Percentiles rank a stretch among this genome's conserved stretches.
These are phyloP conservation scores for Isatis lusitanica DNA, from an alignment of 441 rosid genomes.

Conservation along the genomic window DNA sequence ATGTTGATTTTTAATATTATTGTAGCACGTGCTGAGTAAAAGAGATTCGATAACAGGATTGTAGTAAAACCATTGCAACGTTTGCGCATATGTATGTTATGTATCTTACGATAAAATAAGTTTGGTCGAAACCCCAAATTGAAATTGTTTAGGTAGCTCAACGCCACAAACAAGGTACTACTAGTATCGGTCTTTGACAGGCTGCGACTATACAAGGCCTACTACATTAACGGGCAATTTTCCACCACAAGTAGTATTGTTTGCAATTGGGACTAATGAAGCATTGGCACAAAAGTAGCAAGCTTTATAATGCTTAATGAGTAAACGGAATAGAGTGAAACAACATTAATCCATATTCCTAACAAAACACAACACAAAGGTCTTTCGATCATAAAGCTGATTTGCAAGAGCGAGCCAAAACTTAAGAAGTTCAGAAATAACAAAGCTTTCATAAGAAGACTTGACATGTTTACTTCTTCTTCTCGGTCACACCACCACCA, in stretches of 20 bases:
- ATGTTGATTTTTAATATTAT: not conserved
- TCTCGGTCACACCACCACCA: constrained; percentile 46
- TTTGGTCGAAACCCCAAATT: not conserved
- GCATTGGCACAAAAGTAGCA: not conserved
- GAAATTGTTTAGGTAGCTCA: no score
- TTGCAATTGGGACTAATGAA: not conserved
- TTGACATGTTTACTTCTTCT: constrained; percentile 39
- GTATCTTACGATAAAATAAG: not conserved
- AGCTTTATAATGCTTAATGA: not conserved
- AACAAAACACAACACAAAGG: constrained; percentile 8
- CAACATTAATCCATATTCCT: constrained; percentile 15
- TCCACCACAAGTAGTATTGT: no score
- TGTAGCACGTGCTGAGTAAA: not conserved
- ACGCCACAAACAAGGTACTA: no score
- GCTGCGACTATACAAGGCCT: no score
- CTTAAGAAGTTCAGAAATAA: constrained; percentile 3
- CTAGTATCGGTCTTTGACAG: no score
- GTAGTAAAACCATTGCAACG: not conserved
- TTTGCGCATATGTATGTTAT: not conserved
- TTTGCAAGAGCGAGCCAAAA: constrained; percentile 10
- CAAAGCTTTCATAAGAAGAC: constrained; percentile 5
- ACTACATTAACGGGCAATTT: no score
- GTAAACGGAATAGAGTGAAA: constrained; percentile 15
- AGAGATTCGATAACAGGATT: not conserved
- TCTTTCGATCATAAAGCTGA: constrained; percentile 2